Percentiles rank a stretch among this genome's conserved stretches.
These are phyloP conservation scores for Quercus suber DNA, from an alignment of 306 rosid genomes.

Conservation along the genomic window DNA sequence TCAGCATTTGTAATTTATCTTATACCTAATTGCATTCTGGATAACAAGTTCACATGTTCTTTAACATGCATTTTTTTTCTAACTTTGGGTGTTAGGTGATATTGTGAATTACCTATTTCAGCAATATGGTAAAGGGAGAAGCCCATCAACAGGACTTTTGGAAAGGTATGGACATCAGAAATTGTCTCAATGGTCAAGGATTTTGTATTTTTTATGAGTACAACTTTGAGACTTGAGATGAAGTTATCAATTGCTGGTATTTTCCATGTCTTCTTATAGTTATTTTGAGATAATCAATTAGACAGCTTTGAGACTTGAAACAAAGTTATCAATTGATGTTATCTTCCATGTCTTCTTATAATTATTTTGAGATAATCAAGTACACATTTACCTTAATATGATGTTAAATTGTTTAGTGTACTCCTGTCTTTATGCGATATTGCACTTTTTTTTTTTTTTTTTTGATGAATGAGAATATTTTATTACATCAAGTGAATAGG, in stretches of 20 bases:
- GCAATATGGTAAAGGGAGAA: constrained; percentile 71
- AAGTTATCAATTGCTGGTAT: neutral
- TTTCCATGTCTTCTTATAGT: neutral
- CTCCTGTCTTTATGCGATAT: neutral
- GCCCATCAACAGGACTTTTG: constrained; percentile 66
- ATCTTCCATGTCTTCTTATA: neutral
- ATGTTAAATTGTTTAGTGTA: neutral
- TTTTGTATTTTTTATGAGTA: neutral
- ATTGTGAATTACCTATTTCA: constrained; percentile 79
- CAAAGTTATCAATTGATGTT: neutral
- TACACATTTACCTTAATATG: too few relatives aligned
- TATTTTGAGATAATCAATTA: neutral
- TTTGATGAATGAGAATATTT: too few relatives aligned
- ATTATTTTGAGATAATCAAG: neutral
- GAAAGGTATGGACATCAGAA: constrained; percentile 58
- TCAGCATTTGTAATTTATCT: neutral
- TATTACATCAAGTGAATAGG: too few relatives aligned
- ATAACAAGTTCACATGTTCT: neutral
- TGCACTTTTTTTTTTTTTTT: too few relatives aligned
- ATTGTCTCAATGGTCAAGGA: neutral
- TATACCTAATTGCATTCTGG: neutral
- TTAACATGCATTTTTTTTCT: constrained; percentile 16
- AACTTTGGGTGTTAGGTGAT: constrained; percentile 55
- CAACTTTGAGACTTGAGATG: constrained; percentile 16
- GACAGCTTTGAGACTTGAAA: too few relatives aligned